A percentile compares a stretch with the other conserved stretches of the same genome.
phyloP scores from a whole-genome alignment of 345 rosid species.

The Populus ilicifolia region DNA sequence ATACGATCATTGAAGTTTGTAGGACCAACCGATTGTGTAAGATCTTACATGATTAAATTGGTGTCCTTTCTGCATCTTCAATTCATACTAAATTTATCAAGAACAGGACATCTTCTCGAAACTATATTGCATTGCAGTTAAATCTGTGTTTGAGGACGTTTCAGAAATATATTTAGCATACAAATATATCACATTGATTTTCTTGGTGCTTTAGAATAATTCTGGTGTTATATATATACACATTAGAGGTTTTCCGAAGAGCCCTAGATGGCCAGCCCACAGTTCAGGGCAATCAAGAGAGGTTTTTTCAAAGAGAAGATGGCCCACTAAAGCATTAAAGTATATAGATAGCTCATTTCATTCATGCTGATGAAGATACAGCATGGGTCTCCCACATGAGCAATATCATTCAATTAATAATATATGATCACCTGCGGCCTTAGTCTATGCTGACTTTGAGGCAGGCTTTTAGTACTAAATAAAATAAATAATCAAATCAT shows the following conservation, averaged over 20 bases:
- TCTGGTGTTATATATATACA: too few relatives aligned
- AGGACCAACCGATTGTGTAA: background rate
- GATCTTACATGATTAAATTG: background rate
- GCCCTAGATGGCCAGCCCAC: conserved; percentile 9
- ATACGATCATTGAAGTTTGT: conserved; percentile 5
- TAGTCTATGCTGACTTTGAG: background rate
- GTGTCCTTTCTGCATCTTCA: background rate
- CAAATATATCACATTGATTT: too few relatives aligned
- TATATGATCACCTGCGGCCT: background rate
- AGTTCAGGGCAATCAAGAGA: background rate
- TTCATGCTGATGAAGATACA: conserved; percentile 7
- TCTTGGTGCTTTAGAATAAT: too few relatives aligned
- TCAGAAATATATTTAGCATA: too few relatives aligned
- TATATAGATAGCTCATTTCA: background rate
- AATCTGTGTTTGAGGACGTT: too few relatives aligned
- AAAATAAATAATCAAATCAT: background rate
- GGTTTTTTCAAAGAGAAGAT: background rate
- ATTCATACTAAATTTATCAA: background rate
- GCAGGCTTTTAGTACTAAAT: background rate
- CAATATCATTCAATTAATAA: background rate
- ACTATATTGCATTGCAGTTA: too few relatives aligned
- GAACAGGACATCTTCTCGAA: background rate
- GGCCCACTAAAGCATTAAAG: conserved; percentile 17
- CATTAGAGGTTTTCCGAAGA: background rate
- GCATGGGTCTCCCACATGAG: conserved; percentile 9